phyloP scores from a whole-genome alignment of 129 eudicot genomes.

The Flaveria bidentis region DNA sequence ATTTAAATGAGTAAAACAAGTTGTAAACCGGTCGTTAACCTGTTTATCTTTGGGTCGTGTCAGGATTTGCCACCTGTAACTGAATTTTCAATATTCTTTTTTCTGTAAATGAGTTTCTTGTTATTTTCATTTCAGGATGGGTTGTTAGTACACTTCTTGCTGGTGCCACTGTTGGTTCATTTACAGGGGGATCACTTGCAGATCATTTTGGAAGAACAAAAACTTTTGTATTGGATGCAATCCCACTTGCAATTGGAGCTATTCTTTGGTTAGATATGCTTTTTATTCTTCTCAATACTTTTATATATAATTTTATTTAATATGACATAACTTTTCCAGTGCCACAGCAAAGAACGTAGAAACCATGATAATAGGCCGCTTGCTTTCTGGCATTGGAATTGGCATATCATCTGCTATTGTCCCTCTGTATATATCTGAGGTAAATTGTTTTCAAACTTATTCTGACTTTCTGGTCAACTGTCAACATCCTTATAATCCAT shows the following conservation, averaged over 20 bases:
- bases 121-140: conserved; percentile 58
- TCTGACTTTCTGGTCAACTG: not conserved
- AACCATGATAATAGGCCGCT: conserved; percentile 83
- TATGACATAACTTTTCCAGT: conserved; percentile 42
- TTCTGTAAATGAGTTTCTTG: not conserved
- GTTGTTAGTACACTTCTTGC: conserved; percentile 94
- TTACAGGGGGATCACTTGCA: conserved; percentile 91
- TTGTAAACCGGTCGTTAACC: not conserved
- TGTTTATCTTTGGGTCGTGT: not conserved
- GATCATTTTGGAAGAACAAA: conserved; percentile 84
- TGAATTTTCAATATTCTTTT: not conserved
- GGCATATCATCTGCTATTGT: conserved; percentile 97
- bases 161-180: conserved; percentile 95
- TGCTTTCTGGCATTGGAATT: conserved; percentile 89
- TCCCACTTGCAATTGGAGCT: conserved; percentile 90
- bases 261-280: conserved; percentile 70
- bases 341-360: conserved; percentile 67
- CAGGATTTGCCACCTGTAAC: not conserved
- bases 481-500: not conserved
- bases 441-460: conserved; percentile 27
- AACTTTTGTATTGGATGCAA: conserved; percentile 77
- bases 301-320: conserved; percentile 10
- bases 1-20: not conserved
- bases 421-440: conserved; percentile 97
- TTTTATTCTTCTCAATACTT: not conserved